Conservation (phyloP, 441 rosid genomes). For the Pelargonium australe region DNA sequence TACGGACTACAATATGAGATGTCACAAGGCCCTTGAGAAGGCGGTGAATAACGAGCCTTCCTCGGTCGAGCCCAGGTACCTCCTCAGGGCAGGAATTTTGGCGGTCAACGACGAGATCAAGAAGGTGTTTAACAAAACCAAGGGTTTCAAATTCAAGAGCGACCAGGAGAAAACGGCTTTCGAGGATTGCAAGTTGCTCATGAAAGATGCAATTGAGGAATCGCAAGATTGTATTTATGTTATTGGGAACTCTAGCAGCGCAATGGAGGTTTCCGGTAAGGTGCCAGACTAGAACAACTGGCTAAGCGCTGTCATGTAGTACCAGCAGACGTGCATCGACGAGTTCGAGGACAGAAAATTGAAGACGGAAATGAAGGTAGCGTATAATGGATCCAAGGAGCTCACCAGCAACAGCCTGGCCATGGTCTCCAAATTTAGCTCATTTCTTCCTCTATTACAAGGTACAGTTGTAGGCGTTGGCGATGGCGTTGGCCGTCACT, state of each 20-base stretch:
- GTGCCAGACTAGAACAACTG: slow-evolving; percentile 30
- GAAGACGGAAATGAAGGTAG: slow-evolving; percentile 15
- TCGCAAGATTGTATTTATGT: slow-evolving; percentile 35
- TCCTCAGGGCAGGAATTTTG: slow-evolving; percentile 40
- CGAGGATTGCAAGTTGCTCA: slow-evolving; percentile 49
- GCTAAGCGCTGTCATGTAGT: slow-evolving; percentile 50
- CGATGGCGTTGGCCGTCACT: no score
- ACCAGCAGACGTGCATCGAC: slow-evolving; percentile 60
- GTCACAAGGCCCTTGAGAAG: not conserved
- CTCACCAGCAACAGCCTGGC: slow-evolving; percentile 45
- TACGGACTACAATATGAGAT: not conserved
- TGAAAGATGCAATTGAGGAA: slow-evolving; percentile 49
- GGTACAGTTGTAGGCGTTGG: no score
- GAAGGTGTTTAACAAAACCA: slow-evolving; percentile 43
- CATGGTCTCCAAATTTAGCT: slow-evolving; percentile 36
- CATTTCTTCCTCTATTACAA: no score
- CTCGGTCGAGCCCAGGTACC: no score
- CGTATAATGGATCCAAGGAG: slow-evolving; percentile 30
- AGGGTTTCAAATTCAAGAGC: slow-evolving; percentile 35
- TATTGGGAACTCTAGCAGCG: slow-evolving; percentile 29
- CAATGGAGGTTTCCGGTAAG: slow-evolving; percentile 23
- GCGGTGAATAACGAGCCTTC: not conserved
- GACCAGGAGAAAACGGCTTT: slow-evolving; percentile 55
- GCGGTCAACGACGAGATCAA: slow-evolving; percentile 34
- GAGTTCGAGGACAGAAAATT: slow-evolving; percentile 34